Conservation (phyloP, 2,329 filamentous ascomycete species). For the Penicillium nordicum region DNA sequence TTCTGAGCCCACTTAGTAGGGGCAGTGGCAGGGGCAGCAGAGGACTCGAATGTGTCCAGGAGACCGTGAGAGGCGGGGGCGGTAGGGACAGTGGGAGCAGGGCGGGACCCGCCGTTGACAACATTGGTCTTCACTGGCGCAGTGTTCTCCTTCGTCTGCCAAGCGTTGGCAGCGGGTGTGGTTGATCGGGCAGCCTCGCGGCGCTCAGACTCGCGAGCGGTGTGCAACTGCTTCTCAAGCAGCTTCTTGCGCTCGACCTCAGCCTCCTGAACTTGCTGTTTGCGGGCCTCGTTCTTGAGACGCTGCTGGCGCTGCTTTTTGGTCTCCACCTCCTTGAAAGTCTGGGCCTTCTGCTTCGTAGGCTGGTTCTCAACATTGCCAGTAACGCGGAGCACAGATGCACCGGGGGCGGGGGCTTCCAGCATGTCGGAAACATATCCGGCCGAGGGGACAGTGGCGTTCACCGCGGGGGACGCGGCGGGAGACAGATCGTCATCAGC, state of each 20-base stretch:
- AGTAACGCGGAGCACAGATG: slow-evolving; percentile 75
- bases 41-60: slow-evolving; percentile 44
- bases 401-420: slow-evolving; percentile 64
- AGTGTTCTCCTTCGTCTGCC: slow-evolving; percentile 45
- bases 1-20: slow-evolving; percentile 45
- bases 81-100: slow-evolving; percentile 17
- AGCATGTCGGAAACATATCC: slow-evolving; percentile 89
- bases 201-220: slow-evolving; percentile 77
- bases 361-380: slow-evolving; percentile 56
- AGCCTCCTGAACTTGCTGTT: slow-evolving; percentile 68
- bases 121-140: slow-evolving; percentile 10
- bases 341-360: slow-evolving; percentile 59
- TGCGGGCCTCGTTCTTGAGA: slow-evolving; percentile 79
- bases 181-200: slow-evolving; percentile 61
- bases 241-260: slow-evolving; percentile 74
- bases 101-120: slow-evolving; percentile 19
- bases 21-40: slow-evolving; percentile 22
- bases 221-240: slow-evolving; percentile 78
- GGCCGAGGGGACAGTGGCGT: slow-evolving; percentile 41
- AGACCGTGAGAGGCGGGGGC: slow-evolving; percentile 28
- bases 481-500: slow-evolving; percentile 78
- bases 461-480: slow-evolving; percentile 61
- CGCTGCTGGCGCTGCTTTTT: slow-evolving; percentile 96
- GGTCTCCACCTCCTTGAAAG: slow-evolving; percentile 67
- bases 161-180: slow-evolving; percentile 52